phyloP scores from a whole-genome alignment of 2,329 filamentous ascomycete genomes.

The Colletotrichum lindemuthianum region DNA sequence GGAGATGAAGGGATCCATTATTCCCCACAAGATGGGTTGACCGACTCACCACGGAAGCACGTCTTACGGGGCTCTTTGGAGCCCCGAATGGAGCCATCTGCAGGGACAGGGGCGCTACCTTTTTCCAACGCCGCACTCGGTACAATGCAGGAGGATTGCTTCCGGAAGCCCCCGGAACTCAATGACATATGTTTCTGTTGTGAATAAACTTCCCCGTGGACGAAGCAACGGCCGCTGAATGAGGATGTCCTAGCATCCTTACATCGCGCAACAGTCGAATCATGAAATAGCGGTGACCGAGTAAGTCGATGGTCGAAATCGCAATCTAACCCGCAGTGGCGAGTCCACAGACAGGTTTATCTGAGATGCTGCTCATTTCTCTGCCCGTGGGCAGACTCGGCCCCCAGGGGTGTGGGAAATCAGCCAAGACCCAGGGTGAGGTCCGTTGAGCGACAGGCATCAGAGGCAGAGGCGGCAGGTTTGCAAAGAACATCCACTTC shows the following conservation, averaged over 20 bases:
- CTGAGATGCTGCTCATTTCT: slow-evolving; percentile 15
- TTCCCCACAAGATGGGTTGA: neutral
- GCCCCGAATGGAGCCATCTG: neutral
- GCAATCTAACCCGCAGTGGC: too few relatives aligned
- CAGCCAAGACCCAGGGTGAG: neutral
- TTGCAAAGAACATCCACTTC: neutral
- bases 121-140: slow-evolving; percentile 11
- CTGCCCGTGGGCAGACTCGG: neutral
- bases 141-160: neutral
- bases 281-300: too few relatives aligned
- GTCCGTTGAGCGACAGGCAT: neutral
- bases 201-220: neutral
- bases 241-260: too few relatives aligned
- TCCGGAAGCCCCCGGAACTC: neutral
- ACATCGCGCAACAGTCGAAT: too few relatives aligned
- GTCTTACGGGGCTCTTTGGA: neutral
- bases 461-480: too few relatives aligned
- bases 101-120: neutral
- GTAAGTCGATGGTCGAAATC: too few relatives aligned
- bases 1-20: too few relatives aligned
- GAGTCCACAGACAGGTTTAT: slow-evolving; percentile 1
- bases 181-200: neutral
- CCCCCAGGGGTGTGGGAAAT: neutral
- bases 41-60: neutral
- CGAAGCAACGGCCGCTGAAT: too few relatives aligned